Percentiles rank a stretch among this genome's conserved stretches.
phyloP scores from a whole-genome alignment of 768 basidiomycete species.

The Suillus subaureus region DNA sequence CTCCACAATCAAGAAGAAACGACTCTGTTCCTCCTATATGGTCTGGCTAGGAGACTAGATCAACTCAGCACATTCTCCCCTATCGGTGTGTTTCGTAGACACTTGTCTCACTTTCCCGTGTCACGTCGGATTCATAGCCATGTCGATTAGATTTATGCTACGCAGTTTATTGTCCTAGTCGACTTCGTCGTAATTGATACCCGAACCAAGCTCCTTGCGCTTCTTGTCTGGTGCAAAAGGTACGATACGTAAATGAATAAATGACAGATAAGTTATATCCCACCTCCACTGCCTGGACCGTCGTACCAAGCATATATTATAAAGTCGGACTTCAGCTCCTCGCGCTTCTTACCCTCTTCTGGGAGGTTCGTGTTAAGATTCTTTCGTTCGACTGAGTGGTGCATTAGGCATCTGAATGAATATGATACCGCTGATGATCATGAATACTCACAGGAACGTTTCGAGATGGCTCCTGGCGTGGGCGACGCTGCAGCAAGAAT shows the following conservation, averaged over 20 bases:
- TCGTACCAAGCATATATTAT: neutral
- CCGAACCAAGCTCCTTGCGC: neutral
- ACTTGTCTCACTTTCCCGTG: neutral
- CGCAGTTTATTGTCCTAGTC: neutral
- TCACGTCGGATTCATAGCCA: neutral
- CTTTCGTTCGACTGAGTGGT: neutral
- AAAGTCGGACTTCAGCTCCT: neutral
- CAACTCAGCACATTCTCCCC: neutral
- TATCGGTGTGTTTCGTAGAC: neutral
- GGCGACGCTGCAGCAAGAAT: conserved; percentile 4
- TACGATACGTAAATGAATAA: neutral
- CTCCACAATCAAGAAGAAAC: neutral
- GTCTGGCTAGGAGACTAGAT: neutral
- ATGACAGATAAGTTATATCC: neutral
- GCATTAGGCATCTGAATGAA: neutral
- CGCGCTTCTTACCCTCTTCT: neutral
- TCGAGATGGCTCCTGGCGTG: neutral
- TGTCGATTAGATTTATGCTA: neutral
- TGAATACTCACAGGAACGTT: neutral
- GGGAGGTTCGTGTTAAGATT: neutral
- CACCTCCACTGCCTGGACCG: neutral
- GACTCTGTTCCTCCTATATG: neutral
- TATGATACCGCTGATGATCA: neutral
- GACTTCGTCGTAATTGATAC: neutral
- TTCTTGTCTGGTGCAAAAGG: neutral